Conservation (phyloP, 1,284 basidiomycete species). For the Lignosus rhinocerotis region DNA sequence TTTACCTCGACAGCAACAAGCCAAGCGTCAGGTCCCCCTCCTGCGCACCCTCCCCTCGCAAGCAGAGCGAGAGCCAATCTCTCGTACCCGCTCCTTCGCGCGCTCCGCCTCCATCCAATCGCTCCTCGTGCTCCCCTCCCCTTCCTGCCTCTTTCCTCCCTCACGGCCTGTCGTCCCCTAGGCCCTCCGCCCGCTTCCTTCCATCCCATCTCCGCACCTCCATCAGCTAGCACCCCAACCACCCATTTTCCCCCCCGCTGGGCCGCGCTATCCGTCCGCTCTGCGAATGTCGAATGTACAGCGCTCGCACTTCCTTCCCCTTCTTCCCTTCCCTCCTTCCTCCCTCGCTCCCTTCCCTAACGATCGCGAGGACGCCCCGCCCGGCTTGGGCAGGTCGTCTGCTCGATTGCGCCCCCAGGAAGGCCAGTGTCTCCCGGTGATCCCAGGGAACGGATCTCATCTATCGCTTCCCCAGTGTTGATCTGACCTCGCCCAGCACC, state of each 20-base stretch:
- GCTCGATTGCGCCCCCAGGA: too few species aligned
- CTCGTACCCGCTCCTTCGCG: neutral
- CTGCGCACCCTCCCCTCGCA: neutral
- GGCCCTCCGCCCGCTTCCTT: neutral
- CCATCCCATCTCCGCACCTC: neutral
- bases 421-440: too few species aligned
- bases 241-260: neutral
- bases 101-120: neutral
- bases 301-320: too few species aligned
- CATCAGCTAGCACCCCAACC: neutral
- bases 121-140: neutral
- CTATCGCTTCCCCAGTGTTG: too few species aligned
- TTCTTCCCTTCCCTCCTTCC: too few species aligned
- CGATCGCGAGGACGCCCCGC: too few species aligned
- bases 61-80: neutral
- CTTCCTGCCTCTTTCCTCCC: neutral
- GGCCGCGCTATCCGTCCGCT: neutral
- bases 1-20: neutral
- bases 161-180: neutral
- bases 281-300: too few species aligned
- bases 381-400: too few species aligned
- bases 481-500: too few species aligned
- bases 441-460: too few species aligned
- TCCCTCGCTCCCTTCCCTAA: too few species aligned
- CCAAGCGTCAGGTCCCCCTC: neutral